Conservation (phyloP, 73 alveolate species). For the Paramecium primaurelia region DNA sequence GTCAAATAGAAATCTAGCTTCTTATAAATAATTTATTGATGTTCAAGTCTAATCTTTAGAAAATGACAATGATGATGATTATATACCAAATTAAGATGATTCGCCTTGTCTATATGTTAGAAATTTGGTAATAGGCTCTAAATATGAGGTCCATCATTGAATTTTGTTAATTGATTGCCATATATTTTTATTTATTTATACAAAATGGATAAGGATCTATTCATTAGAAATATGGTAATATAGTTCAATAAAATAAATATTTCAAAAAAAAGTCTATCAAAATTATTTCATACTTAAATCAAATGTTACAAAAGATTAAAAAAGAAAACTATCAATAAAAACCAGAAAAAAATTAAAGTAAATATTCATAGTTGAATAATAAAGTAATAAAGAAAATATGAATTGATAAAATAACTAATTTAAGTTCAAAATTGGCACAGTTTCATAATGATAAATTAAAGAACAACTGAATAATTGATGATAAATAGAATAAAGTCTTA, state of each 20-base stretch:
- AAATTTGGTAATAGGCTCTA: background rate
- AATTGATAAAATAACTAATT: background rate
- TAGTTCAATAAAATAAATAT: background rate
- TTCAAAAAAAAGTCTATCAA: background rate
- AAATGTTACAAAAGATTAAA: background rate
- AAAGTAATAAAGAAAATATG: background rate
- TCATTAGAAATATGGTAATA: background rate
- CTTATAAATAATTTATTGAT: background rate
- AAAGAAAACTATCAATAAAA: background rate
- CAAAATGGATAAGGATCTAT: background rate
- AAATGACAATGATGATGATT: conserved; percentile 9
- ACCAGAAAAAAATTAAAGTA: background rate
- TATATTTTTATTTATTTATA: background rate
- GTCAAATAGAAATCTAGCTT: conserved; percentile 6
- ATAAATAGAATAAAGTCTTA: background rate
- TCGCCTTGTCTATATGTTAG: background rate
- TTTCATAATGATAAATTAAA: background rate
- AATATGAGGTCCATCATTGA: background rate
- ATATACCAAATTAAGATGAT: background rate
- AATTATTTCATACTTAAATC: background rate
- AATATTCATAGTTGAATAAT: background rate
- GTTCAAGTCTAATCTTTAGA: background rate
- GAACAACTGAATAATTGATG: background rate
- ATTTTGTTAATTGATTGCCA: background rate
- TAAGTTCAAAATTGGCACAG: background rate